Evolutionary conservation across 805 yeast species (phyloP).

Genomic region (Monosporozyma aquatica): DNA sequence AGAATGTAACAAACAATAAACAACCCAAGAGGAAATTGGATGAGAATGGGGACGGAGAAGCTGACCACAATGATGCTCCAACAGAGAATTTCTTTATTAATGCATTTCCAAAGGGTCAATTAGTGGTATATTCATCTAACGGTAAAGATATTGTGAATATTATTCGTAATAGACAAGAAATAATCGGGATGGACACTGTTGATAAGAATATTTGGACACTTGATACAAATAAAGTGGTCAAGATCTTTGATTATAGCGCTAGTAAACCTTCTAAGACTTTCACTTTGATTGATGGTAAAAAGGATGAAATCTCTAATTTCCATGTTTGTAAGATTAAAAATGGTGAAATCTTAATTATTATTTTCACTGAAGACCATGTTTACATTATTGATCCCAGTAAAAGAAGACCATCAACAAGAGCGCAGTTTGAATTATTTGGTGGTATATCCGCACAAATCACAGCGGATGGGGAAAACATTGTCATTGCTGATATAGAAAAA

Average conservation of each 20-base stretch:
- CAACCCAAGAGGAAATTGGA: slow-evolving; percentile 19
- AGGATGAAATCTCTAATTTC: slow-evolving; percentile 25
- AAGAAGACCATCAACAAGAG: slow-evolving; percentile 26
- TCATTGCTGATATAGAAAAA: slow-evolving; percentile 15
- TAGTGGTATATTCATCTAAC: slow-evolving; percentile 27
- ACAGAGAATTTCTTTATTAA: slow-evolving; percentile 25
- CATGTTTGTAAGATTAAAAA: slow-evolving; percentile 14
- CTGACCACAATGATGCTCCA: neutral
- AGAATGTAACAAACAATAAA: neutral
- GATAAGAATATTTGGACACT: slow-evolving; percentile 30
- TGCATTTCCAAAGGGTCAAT: slow-evolving; percentile 23
- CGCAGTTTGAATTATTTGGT: slow-evolving; percentile 16
- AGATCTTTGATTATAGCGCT: slow-evolving; percentile 24
- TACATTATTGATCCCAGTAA: slow-evolving; percentile 56
- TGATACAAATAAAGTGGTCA: slow-evolving; percentile 28
- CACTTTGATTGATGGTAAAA: slow-evolving; percentile 27
- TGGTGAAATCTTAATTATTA: slow-evolving; percentile 18
- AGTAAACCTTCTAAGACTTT: slow-evolving; percentile 31
- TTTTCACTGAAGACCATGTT: slow-evolving; percentile 36
- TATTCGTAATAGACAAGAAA: slow-evolving; percentile 29
- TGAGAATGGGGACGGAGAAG: slow-evolving; percentile 7
- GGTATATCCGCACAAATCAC: slow-evolving; percentile 14
- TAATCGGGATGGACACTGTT: slow-evolving; percentile 31
- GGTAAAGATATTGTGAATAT: slow-evolving; percentile 31
- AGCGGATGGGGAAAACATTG: slow-evolving; percentile 17